Evolutionary conservation across 1,284 basidiomycete species (phyloP).

Genomic region (Schizophyllum commune): DNA sequence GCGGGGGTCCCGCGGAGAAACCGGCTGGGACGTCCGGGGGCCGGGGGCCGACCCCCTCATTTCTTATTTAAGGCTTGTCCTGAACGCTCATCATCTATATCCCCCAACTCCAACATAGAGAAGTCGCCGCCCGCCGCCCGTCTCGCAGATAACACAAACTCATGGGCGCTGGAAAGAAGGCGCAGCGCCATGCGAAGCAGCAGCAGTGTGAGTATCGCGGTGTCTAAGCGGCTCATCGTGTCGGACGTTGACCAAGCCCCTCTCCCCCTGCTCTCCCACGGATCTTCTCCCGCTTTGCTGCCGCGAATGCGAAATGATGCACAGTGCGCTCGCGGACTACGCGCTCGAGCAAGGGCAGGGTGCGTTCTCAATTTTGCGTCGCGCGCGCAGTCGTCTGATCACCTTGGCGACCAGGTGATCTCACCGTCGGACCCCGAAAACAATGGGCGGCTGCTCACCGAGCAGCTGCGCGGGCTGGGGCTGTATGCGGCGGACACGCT

Average conservation of each 20-base stretch:
- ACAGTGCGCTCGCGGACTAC: constrained; percentile 60
- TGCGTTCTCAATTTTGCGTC: constrained; percentile 24
- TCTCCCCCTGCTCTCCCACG: neutral
- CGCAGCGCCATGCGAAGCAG: neutral
- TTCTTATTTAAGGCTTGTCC: neutral
- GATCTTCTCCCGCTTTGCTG: neutral
- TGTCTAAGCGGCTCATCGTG: neutral
- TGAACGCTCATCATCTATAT: neutral
- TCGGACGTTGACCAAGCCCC: neutral
- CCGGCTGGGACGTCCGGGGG: neutral
- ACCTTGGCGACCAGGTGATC: constrained; percentile 35
- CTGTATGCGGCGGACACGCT: constrained; percentile 73
- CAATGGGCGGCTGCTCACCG: constrained; percentile 56
- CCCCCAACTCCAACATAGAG: neutral
- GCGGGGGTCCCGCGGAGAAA: neutral
- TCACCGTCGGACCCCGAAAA: constrained; percentile 45
- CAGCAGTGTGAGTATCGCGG: neutral
- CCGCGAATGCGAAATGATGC: neutral
- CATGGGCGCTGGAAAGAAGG: neutral
- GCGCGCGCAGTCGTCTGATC: constrained; percentile 7
- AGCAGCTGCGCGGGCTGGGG: constrained; percentile 65
- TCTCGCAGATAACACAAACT: neutral
- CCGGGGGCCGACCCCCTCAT: neutral
- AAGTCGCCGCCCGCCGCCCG: too few relatives aligned
- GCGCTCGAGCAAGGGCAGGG: constrained; percentile 52